phyloP scores from a whole-genome alignment of 306 rosid genomes.

The Glycine soja region DNA sequence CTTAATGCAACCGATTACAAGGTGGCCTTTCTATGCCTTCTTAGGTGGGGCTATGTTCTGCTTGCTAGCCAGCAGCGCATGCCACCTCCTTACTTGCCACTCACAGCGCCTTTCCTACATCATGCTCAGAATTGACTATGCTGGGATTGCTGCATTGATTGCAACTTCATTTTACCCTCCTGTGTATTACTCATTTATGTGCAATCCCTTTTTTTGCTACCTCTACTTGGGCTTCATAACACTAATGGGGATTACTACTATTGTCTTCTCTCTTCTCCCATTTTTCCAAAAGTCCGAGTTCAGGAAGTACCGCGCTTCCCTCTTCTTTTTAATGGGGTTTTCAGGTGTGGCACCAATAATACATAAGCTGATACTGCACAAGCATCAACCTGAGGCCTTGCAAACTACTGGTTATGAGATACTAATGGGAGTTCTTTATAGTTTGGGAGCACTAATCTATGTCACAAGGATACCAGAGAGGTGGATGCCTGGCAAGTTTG shows the following conservation, averaged over 20 bases:
- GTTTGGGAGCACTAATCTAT: conserved; percentile 69
- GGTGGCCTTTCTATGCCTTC: conserved; percentile 71
- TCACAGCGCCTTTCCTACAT: conserved; percentile 65
- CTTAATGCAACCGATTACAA: conserved; percentile 52
- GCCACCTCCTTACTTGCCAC: conserved; percentile 71
- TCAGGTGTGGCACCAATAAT: conserved; percentile 63
- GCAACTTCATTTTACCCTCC: conserved; percentile 71
- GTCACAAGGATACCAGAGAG: conserved; percentile 67
- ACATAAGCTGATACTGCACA: conserved; percentile 58
- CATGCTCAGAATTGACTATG: conserved; percentile 65
- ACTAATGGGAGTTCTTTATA: conserved; percentile 67
- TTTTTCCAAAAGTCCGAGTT: conserved; percentile 55
- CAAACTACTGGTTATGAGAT: conserved; percentile 64
- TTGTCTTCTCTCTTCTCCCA: conserved; percentile 60
- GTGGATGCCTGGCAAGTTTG: conserved; percentile 75
- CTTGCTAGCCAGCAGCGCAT: conserved; percentile 70
- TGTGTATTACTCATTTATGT: conserved; percentile 73
- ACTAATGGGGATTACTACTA: conserved; percentile 53
- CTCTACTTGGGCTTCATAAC: conserved; percentile 69
- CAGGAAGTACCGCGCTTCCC: conserved; percentile 57
- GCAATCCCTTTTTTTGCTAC: conserved; percentile 62
- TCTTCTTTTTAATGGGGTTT: conserved; percentile 68
- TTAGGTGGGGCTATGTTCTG: conserved; percentile 74
- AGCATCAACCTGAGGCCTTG: conserved; percentile 55
- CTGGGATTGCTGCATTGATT: conserved; percentile 67